phyloP scores from a whole-genome alignment of 192 early-diverging fungal species.

The Obelidium mucronatum region DNA sequence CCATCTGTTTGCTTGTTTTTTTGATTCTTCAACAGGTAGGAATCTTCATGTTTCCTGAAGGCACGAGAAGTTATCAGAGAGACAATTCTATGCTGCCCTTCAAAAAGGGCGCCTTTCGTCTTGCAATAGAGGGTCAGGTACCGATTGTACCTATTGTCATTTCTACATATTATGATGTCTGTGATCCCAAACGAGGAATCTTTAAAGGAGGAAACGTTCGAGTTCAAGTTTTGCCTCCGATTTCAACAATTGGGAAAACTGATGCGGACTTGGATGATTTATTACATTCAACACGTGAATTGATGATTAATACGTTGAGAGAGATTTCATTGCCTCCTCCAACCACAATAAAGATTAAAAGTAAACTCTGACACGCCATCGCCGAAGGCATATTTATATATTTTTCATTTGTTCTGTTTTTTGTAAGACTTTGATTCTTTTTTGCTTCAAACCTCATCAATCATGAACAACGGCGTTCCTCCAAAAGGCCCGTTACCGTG shows the following conservation, averaged over 20 bases:
- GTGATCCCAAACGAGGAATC: conserved; percentile 34
- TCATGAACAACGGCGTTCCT: too few species aligned
- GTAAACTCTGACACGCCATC: not conserved
- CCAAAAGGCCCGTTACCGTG: too few species aligned
- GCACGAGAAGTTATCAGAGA: conserved; percentile 80
- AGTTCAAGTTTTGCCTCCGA: conserved; percentile 54
- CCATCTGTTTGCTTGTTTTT: not conserved
- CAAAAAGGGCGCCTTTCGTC: conserved; percentile 96
- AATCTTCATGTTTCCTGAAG: conserved; percentile 92
- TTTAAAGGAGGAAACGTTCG: conserved; percentile 47
- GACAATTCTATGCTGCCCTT: conserved; percentile 82
- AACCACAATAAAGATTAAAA: not conserved
- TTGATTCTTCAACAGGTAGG: conserved; percentile 64
- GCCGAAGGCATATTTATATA: too few species aligned
- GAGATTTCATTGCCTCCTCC: conserved; percentile 35
- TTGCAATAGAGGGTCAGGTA: conserved; percentile 84
- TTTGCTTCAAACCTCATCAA: too few species aligned
- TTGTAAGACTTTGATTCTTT: too few species aligned
- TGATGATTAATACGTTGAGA: conserved; percentile 23
- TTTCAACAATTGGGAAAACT: conserved; percentile 40
- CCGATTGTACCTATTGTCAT: conserved; percentile 92
- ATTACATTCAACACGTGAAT: not conserved
- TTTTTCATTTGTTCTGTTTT: too few species aligned
- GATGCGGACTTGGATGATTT: conserved; percentile 26
- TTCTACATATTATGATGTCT: conserved; percentile 63